phyloP scores from a whole-genome alignment of 169 alveolate species.

The Plasmodium vivax region DNA sequence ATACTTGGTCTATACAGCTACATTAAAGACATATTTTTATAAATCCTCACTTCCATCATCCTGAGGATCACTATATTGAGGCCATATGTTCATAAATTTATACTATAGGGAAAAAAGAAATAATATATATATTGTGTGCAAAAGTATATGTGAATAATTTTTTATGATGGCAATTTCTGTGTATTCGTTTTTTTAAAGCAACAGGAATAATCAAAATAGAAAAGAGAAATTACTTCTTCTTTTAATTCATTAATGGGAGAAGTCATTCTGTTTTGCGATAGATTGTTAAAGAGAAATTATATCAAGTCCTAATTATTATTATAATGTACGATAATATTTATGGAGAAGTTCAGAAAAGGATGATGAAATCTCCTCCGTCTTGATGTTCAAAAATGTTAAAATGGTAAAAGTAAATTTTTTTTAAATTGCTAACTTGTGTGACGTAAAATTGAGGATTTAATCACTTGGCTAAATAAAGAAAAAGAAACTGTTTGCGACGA shows the following conservation, averaged over 20 bases:
- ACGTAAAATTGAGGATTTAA: neutral
- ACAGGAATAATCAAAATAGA: neutral
- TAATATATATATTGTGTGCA: neutral
- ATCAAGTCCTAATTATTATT: no score
- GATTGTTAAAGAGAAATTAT: no score
- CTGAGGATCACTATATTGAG: neutral
- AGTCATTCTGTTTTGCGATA: no score
- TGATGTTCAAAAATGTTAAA: no score
- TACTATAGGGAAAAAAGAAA: neutral
- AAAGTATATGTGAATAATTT: neutral
- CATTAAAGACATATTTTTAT: neutral
- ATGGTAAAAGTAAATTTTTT: neutral
- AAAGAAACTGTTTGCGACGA: neutral
- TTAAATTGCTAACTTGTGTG: neutral
- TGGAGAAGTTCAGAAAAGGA: no score
- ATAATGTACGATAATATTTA: no score
- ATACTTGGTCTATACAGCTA: neutral
- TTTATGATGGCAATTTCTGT: no score
- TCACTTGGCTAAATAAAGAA: neutral
- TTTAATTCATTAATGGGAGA: no score
- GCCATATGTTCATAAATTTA: neutral
- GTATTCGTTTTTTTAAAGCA: neutral
- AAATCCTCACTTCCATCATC: neutral
- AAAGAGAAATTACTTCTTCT: neutral
- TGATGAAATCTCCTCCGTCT: no score